Conservation (phyloP, 2,329 filamentous ascomycete genomes). For the Calonectria crousiana region DNA sequence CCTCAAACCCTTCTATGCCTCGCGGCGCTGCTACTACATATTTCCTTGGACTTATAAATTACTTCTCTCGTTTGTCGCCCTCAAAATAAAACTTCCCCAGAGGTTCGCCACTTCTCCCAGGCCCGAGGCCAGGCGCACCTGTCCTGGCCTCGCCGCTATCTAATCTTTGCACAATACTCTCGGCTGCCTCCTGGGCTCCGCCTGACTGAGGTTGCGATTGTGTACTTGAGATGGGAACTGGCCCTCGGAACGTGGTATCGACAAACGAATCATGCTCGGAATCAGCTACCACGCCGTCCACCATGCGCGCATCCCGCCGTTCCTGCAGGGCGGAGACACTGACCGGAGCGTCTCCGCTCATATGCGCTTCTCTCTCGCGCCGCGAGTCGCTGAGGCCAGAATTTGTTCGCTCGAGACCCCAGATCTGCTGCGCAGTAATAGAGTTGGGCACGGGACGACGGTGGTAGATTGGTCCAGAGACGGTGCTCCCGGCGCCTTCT, state of each 20-base stretch:
- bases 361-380: slow-evolving; percentile 50
- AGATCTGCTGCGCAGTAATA: slow-evolving; percentile 52
- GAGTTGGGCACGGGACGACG: slow-evolving; percentile 59
- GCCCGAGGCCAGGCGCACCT: slow-evolving; percentile 54
- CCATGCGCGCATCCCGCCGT: slow-evolving; percentile 71
- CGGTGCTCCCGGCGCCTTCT: slow-evolving; percentile 88
- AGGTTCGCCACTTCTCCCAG: slow-evolving; percentile 58
- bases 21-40: slow-evolving; percentile 11
- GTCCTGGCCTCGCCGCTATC: slow-evolving; percentile 61
- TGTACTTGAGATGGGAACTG: slow-evolving; percentile 57
- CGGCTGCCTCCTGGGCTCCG: slow-evolving; percentile 66
- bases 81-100: slow-evolving; percentile 74
- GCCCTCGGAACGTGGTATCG: slow-evolving; percentile 73
- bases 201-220: slow-evolving; percentile 39
- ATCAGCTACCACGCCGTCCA: slow-evolving; percentile 75
- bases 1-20: slow-evolving; percentile 8
- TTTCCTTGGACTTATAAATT: slow-evolving; percentile 2
- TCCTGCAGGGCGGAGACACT: slow-evolving; percentile 63
- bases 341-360: slow-evolving; percentile 56
- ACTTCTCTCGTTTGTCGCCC: slow-evolving; percentile 47
- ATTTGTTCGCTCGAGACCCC: slow-evolving; percentile 63
- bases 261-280: slow-evolving; percentile 69
- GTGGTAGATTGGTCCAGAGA: slow-evolving; percentile 81
- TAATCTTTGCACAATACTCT: slow-evolving; percentile 72
- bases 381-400: slow-evolving; percentile 64